phyloP scores from a whole-genome alignment of 371 early-diverging fungal genomes.

The Syncephalastrum monosporum region DNA sequence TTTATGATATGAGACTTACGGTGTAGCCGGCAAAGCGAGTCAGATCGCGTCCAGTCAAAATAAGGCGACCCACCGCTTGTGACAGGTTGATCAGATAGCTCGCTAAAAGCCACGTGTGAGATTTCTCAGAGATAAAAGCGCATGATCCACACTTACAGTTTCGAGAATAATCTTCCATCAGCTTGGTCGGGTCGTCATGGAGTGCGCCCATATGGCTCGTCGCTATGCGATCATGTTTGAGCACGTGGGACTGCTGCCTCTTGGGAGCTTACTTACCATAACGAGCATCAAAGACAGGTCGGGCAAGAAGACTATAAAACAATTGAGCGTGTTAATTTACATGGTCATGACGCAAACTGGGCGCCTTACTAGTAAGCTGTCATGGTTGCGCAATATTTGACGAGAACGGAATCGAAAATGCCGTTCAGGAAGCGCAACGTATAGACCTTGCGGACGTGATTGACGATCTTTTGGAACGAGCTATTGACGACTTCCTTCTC shows the following conservation, averaged over 20 bases:
- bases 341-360: no score
- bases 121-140: background rate
- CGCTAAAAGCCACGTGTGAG: constrained; percentile 33
- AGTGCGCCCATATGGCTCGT: constrained; percentile 59
- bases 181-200: constrained; percentile 68
- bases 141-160: constrained; percentile 56
- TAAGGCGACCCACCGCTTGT: constrained; percentile 83
- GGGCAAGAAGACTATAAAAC: constrained; percentile 58
- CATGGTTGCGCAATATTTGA: constrained; percentile 89
- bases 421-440: constrained; percentile 77
- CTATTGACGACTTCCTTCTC: constrained; percentile 72
- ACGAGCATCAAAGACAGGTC: constrained; percentile 77
- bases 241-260: background rate
- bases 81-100: constrained; percentile 85
- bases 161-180: constrained; percentile 84
- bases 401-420: constrained; percentile 80
- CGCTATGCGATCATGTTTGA: constrained; percentile 22
- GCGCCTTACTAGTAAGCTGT: constrained; percentile 74
- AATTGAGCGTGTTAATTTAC: background rate
- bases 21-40: constrained; percentile 80
- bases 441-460: constrained; percentile 78
- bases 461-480: constrained; percentile 72
- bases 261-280: constrained; percentile 39
- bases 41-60: constrained; percentile 79
- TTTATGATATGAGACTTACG: constrained; percentile 19